phyloP scores from a whole-genome alignment of 306 rosid species.

The Echinosophora koreensis region DNA sequence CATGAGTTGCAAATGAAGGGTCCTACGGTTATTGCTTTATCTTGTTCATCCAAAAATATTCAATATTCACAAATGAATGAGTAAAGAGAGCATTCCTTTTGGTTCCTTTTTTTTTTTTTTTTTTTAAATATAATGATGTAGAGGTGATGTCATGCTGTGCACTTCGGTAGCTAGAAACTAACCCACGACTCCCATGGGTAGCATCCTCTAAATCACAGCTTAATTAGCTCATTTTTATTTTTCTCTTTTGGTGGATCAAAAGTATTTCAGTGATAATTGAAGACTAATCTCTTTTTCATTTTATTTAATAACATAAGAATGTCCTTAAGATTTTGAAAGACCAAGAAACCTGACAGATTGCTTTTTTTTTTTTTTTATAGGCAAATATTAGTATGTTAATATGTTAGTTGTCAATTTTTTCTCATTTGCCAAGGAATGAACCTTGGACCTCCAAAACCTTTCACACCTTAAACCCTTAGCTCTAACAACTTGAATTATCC shows the following conservation, averaged over 20 bases:
- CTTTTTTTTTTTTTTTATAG: no score
- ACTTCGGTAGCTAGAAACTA: slow-evolving; percentile 39
- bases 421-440: no score
- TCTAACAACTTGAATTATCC: no score
- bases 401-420: no score
- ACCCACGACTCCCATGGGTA: slow-evolving; percentile 11
- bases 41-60: slow-evolving; percentile 23
- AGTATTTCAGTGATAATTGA: no score
- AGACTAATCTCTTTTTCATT: no score
- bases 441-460: no score
- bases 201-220: neutral
- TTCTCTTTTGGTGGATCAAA: no score
- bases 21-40: slow-evolving; percentile 46
- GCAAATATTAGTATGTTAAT: no score
- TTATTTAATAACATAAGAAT: neutral
- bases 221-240: neutral
- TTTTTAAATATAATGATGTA: slow-evolving; percentile 45
- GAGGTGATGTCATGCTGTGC: slow-evolving; percentile 67
- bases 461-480: no score
- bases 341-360: neutral
- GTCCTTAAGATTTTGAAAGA: neutral
- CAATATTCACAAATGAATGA: slow-evolving; percentile 14
- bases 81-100: slow-evolving; percentile 12
- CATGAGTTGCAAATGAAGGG: slow-evolving; percentile 54
- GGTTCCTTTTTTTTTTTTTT: neutral